Conservation (phyloP, 1,284 basidiomycete genomes). For the Serendipita sp. region DNA sequence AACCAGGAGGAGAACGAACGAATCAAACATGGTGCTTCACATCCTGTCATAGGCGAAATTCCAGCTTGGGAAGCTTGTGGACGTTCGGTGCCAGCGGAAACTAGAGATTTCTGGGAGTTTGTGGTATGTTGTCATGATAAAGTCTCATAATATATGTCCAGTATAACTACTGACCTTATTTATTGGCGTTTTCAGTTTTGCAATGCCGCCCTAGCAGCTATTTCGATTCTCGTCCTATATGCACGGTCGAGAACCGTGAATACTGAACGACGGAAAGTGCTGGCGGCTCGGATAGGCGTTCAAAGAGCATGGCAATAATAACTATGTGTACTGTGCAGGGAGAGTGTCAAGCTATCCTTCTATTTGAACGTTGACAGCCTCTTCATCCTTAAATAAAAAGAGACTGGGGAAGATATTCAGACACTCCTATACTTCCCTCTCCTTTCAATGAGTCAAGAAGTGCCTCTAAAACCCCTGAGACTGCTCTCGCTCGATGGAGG, state of each 20-base stretch:
- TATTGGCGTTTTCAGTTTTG: slow-evolving; percentile 23
- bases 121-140: slow-evolving; percentile 33
- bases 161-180: background rate
- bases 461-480: background rate
- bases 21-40: slow-evolving; percentile 11
- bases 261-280: slow-evolving; percentile 56
- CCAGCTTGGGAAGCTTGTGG: slow-evolving; percentile 85
- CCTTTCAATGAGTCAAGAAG: background rate
- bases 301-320: slow-evolving; percentile 5
- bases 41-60: slow-evolving; percentile 39
- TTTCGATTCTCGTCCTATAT: slow-evolving; percentile 51
- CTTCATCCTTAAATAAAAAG: background rate
- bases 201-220: slow-evolving; percentile 56
- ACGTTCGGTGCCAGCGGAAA: slow-evolving; percentile 60
- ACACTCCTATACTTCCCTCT: background rate
- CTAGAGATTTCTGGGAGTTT: slow-evolving; percentile 79
- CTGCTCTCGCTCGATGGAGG: slow-evolving; percentile 21
- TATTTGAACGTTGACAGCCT: background rate
- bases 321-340: background rate
- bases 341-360: background rate
- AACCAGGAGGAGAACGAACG: slow-evolving; percentile 16
- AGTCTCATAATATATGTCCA: background rate
- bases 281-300: slow-evolving; percentile 68
- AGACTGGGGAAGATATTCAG: background rate
- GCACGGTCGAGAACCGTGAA: slow-evolving; percentile 54